Evolutionary conservation across 2,329 filamentous ascomycete species (phyloP), one percentile per base, ranked within the genome.

Genomic region (Fusarium sublunatum): DNA sequence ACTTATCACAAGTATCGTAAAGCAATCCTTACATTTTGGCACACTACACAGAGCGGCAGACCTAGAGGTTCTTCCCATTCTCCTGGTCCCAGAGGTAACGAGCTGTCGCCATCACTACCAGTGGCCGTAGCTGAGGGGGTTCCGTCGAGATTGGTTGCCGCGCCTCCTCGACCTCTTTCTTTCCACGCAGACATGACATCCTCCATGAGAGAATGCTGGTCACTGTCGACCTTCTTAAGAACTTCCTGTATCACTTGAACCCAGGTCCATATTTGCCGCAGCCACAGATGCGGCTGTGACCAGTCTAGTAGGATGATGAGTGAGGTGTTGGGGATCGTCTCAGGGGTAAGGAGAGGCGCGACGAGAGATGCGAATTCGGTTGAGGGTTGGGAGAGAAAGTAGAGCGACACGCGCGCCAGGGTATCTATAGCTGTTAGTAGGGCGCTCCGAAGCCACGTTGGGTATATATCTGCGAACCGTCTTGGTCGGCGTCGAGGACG

Each of bases 221-320:
- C 89, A 55, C 87, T 82, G 68, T 89, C 89, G 24, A 95, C 84
- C 28, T 87, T 90, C 54, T 88, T 82, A 52, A 94, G 86, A 11
- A 96, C 89, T 13, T 88, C 89, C 57, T 90, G 88, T 65, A 99
- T 81, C 26, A 98, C 84, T 41, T 92, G 84, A 60, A 98, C 88
- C 95, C 95, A 99, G 73, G 91, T 90, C 72, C 92, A 86, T 54
- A 99, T 81, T 76, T 97, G 90, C 57, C 92, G 87, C 73, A 97
- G 85, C 92, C 96, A 99, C 62, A 88, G 82, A 88, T 95, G 97
- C 12, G 95, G 95, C 73, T 95, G 88, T 56, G 91, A 90, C 95
- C 95, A 99, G 79, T 97, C 93, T 39, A 99, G 83, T n/a, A 99
- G 81, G 70, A 99, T 88, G 61, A 96, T 91, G 63, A 98, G 86